Conservation (phyloP, 352 stramenopile species). For the Thraustotheca clavata region DNA sequence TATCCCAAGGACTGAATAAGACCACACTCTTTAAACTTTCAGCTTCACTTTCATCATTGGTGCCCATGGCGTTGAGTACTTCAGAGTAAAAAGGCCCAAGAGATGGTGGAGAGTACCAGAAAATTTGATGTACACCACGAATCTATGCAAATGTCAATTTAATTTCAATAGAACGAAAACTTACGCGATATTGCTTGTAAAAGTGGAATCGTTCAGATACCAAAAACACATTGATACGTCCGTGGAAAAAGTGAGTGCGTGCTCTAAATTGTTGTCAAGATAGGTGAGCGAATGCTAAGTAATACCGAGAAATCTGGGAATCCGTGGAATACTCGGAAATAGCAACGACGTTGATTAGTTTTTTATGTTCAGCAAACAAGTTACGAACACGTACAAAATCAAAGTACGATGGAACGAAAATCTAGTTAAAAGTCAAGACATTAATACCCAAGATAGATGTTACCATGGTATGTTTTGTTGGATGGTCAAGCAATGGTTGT, state of each 20-base stretch:
- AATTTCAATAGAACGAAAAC: not conserved
- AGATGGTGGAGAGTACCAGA: slow-evolving; percentile 62
- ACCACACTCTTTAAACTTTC: slow-evolving; percentile 26
- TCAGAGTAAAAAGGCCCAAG: slow-evolving; percentile 69
- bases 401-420: slow-evolving; percentile 79
- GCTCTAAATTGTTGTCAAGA: slow-evolving; percentile 22
- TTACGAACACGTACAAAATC: slow-evolving; percentile 84
- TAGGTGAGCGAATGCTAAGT: not conserved
- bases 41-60: slow-evolving; percentile 19
- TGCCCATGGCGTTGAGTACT: slow-evolving; percentile 69
- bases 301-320: slow-evolving; percentile 44
- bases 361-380: slow-evolving; percentile 65
- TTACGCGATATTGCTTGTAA: slow-evolving; percentile 61
- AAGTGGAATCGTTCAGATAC: slow-evolving; percentile 81
- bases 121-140: slow-evolving; percentile 62
- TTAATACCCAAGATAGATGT: too few species aligned
- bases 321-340: slow-evolving; percentile 72
- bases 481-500: slow-evolving; percentile 52
- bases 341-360: slow-evolving; percentile 55
- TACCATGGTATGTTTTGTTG: slow-evolving; percentile 53
- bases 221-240: slow-evolving; percentile 67
- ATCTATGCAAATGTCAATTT: slow-evolving; percentile 25
- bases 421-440: slow-evolving; percentile 21
- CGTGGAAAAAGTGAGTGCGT: slow-evolving; percentile 66
- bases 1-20: slow-evolving; percentile 23